Conservation (phyloP, 1,284 basidiomycete species). For the Sanghuangporus weigelae region DNA sequence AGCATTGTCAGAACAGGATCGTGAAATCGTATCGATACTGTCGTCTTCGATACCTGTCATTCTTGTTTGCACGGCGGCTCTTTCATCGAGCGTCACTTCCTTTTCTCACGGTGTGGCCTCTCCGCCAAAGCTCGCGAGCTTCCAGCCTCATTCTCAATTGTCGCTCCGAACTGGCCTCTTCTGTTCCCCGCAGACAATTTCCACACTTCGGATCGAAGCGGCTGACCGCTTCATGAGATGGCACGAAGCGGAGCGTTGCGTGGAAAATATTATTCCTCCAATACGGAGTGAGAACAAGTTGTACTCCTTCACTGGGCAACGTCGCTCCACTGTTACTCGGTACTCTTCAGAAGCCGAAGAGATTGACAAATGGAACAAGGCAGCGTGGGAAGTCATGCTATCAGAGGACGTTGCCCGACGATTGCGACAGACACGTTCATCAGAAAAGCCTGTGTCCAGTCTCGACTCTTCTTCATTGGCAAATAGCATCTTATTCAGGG, state of each 20-base stretch:
- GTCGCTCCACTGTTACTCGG: neutral
- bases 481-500: neutral
- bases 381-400: slow-evolving; percentile 50
- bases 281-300: neutral
- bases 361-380: slow-evolving; percentile 41
- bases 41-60: slow-evolving; percentile 45
- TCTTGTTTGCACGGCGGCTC: slow-evolving; percentile 5
- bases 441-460: slow-evolving; percentile 16
- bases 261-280: slow-evolving; percentile 19
- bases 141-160: slow-evolving; percentile 43
- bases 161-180: slow-evolving; percentile 56
- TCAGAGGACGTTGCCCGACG: slow-evolving; percentile 52
- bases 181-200: slow-evolving; percentile 52
- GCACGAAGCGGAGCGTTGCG: slow-evolving; percentile 58
- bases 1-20: slow-evolving; percentile 35
- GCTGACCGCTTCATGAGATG: slow-evolving; percentile 65
- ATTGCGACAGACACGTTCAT: slow-evolving; percentile 15
- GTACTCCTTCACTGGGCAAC: neutral
- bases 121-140: slow-evolving; percentile 40
- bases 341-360: slow-evolving; percentile 23
- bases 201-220: slow-evolving; percentile 53
- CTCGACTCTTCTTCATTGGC: slow-evolving; percentile 7
- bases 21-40: slow-evolving; percentile 44
- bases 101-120: slow-evolving; percentile 2
- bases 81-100: slow-evolving; percentile 5